These are phyloP conservation scores for Raphidocelis subcapitata DNA, from an alignment of 139 green algal genomes.

Conservation along the genomic window DNA sequence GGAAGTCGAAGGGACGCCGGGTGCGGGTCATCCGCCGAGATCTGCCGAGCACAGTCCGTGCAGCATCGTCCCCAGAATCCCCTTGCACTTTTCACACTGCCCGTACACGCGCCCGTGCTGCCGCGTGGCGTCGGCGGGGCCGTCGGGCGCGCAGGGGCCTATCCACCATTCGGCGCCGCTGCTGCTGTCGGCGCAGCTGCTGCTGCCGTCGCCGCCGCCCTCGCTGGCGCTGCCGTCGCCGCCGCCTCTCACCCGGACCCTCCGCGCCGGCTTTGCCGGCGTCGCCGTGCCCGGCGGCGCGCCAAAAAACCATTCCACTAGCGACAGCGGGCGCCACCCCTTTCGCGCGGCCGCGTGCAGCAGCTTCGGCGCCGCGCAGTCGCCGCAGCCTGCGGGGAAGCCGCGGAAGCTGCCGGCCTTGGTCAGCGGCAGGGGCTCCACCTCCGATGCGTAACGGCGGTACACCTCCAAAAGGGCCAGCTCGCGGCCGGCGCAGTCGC, in stretches of 20 bases:
- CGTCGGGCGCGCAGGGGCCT: background rate
- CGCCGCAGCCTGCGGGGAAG: conserved; percentile 43
- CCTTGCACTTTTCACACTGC: conserved; percentile 38
- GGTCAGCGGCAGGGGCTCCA: background rate
- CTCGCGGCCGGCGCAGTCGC: background rate
- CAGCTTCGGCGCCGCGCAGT: conserved; percentile 55
- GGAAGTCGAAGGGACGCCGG: no score
- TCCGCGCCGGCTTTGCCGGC: conserved; percentile 1
- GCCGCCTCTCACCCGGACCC: background rate
- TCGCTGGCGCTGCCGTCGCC: background rate
- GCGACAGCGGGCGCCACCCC: conserved; percentile 18
- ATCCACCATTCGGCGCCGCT: no score
- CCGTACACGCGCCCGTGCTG: conserved; percentile 33
- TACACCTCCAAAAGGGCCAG: conserved; percentile 28
- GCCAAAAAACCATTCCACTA: conserved; percentile 50
- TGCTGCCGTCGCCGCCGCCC: background rate
- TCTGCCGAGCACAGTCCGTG: conserved; percentile 21
- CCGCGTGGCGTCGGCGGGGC: background rate
- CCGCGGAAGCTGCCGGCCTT: conserved; percentile 2
- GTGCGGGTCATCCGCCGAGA: background rate
- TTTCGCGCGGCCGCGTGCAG: conserved; percentile 25
- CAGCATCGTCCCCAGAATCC: conserved; percentile 42
- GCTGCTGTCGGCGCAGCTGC: background rate
- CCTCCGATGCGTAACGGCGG: background rate
- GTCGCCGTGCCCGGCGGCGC: conserved; percentile 34